Evolutionary conservation across 768 basidiomycete species (phyloP).

Genomic region (Chalciporus sphaerocephalus): DNA sequence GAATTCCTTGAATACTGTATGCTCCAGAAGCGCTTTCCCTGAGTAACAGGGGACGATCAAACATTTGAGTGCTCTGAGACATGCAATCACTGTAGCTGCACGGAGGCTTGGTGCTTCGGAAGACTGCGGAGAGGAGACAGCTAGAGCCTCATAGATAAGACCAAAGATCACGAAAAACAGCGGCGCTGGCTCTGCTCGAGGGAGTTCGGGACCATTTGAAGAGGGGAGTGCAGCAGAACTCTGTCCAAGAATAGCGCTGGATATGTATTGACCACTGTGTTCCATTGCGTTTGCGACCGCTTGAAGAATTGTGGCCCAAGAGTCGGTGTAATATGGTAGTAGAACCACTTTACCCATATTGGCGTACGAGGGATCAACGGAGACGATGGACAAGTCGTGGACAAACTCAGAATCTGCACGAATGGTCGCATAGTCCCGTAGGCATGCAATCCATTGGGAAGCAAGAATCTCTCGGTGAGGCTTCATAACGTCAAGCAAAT

Average conservation of each 20-base stretch:
- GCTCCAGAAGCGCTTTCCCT: conserved; percentile 76
- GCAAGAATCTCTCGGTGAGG: conserved; percentile 74
- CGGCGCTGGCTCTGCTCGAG: conserved; percentile 58
- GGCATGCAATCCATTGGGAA: conserved; percentile 79
- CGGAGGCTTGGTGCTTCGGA: conserved; percentile 40
- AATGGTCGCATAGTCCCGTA: conserved; percentile 91
- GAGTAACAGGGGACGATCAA: conserved; percentile 79
- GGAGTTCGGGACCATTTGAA: conserved; percentile 17
- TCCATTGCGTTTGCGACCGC: conserved; percentile 83
- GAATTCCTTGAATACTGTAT: conserved; percentile 85
- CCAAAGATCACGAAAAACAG: conserved; percentile 92
- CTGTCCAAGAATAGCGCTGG: conserved; percentile 79
- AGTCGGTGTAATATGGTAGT: conserved; percentile 81
- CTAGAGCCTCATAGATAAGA: conserved; percentile 86
- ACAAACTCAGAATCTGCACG: conserved; percentile 84
- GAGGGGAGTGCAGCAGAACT: conserved; percentile 19
- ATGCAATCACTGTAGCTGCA: conserved; percentile 50
- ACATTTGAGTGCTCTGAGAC: conserved; percentile 71
- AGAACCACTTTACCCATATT: conserved; percentile 88
- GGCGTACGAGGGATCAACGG: conserved; percentile 78
- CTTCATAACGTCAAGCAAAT: conserved; percentile 75
- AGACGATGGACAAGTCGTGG: conserved; percentile 68
- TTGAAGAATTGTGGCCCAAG: conserved; percentile 80
- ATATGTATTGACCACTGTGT: conserved; percentile 56
- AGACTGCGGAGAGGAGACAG: conserved; percentile 58